Percentiles rank a stretch among this genome's conserved stretches.
These are phyloP conservation scores for Durotheca rogersii DNA, from an alignment of 495 filamentous ascomycete species.

Conservation along the genomic window DNA sequence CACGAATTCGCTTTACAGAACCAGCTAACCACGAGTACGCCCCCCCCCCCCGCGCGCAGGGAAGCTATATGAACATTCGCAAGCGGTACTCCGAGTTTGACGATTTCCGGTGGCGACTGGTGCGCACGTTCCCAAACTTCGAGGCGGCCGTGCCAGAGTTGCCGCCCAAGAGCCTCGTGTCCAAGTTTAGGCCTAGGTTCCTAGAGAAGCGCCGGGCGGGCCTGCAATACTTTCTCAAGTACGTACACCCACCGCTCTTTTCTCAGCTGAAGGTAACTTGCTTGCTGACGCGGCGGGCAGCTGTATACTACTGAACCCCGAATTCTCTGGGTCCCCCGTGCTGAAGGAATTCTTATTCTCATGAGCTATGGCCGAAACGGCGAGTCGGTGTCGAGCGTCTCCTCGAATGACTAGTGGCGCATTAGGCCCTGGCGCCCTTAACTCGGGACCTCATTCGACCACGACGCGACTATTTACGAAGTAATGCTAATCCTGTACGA, in stretches of 20 bases:
- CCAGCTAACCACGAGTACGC: no score
- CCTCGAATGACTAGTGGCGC: no score
- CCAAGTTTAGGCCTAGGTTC: slow-evolving; percentile 54
- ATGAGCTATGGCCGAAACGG: slow-evolving; percentile 34
- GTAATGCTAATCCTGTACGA: slow-evolving; percentile 40
- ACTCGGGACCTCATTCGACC: slow-evolving; percentile 12
- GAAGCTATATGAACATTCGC: slow-evolving; percentile 54
- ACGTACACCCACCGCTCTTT: slow-evolving; percentile 7
- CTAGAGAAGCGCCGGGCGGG: slow-evolving; percentile 54
- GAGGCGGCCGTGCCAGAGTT: slow-evolving; percentile 55
- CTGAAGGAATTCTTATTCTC: slow-evolving; percentile 59
- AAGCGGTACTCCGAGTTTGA: slow-evolving; percentile 63
- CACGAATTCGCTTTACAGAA: no score
- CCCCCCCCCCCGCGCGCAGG: slow-evolving; percentile 34
- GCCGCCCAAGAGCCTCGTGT: slow-evolving; percentile 57
- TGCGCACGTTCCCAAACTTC: slow-evolving; percentile 56
- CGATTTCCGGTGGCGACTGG: slow-evolving; percentile 49
- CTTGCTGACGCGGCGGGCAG: slow-evolving; percentile 34
- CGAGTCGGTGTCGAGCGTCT: no score
- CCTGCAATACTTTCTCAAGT: slow-evolving; percentile 60
- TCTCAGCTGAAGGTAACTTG: not conserved
- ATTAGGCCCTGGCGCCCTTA: no score
- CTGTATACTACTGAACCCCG: slow-evolving; percentile 58
- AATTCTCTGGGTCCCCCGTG: slow-evolving; percentile 57
- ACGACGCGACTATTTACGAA: slow-evolving; percentile 25